phyloP scores from a whole-genome alignment of 2,329 filamentous ascomycete genomes.

The Cryphonectria japonica region DNA sequence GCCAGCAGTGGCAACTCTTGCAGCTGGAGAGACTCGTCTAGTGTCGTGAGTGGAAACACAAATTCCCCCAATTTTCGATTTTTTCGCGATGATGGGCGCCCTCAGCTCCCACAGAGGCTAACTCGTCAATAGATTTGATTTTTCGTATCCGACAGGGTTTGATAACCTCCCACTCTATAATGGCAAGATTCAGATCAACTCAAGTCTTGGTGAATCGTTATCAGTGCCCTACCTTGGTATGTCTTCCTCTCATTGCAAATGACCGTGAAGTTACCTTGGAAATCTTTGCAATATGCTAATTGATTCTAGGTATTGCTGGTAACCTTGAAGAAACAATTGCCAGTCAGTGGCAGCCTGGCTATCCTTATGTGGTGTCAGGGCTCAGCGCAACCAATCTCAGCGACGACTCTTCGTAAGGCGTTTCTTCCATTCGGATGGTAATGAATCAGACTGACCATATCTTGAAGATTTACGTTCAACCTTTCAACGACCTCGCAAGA shows the following conservation, averaged over 20 bases:
- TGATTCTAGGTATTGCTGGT: background rate
- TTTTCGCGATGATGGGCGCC: background rate
- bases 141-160: slow-evolving; percentile 33
- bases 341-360: slow-evolving; percentile 22
- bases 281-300: background rate
- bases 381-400: slow-evolving; percentile 10
- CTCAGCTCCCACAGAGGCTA: background rate
- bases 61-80: no score
- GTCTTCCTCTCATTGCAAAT: background rate
- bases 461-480: slow-evolving; percentile 36
- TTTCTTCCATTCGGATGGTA: background rate
- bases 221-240: slow-evolving; percentile 40
- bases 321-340: background rate
- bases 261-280: no score
- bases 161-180: slow-evolving; percentile 41
- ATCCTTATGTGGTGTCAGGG: slow-evolving; percentile 24
- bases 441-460: background rate
- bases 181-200: slow-evolving; percentile 40
- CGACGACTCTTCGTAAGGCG: slow-evolving; percentile 31
- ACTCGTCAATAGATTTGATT: slow-evolving; percentile 31
- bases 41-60: slow-evolving; percentile 1
- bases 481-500: slow-evolving; percentile 32
- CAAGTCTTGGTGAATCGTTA: slow-evolving; percentile 38
- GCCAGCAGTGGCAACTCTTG: slow-evolving; percentile 14
- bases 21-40: slow-evolving; percentile 18